Conservation (phyloP, 2,329 filamentous ascomycete genomes). For the Ceratocystis alfenasii region DNA sequence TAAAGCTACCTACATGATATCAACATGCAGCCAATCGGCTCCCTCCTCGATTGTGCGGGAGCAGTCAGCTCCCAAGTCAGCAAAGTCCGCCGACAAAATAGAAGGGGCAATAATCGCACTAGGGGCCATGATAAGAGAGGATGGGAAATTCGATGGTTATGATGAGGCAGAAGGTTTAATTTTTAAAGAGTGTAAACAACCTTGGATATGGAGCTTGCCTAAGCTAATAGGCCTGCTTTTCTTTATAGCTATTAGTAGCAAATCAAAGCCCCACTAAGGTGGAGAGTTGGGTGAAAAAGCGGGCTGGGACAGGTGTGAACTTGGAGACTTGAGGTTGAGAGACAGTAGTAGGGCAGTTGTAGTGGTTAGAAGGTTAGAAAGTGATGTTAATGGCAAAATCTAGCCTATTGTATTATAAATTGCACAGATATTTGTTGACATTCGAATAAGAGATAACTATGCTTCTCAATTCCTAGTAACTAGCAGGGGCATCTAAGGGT, state of each 20-base stretch:
- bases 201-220: neutral
- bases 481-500: neutral
- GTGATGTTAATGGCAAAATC: too few species aligned
- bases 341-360: neutral
- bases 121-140: constrained; percentile 58
- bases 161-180: neutral
- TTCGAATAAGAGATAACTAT: neutral
- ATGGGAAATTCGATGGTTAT: neutral
- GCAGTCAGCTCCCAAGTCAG: constrained; percentile 74
- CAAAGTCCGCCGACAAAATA: constrained; percentile 97
- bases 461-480: neutral
- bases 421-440: neutral
- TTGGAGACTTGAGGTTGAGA: neutral
- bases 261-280: neutral
- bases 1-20: constrained; percentile 55
- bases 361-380: too few species aligned
- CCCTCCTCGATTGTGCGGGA: constrained; percentile 72
- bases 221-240: neutral
- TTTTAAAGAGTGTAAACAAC: neutral
- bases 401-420: too few species aligned
- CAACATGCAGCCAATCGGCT: constrained; percentile 87
- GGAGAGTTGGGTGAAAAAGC: constrained; percentile 2
- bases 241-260: neutral
- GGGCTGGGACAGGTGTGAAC: neutral
- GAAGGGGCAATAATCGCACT: constrained; percentile 92